These are phyloP conservation scores for Rhizopus delemar DNA, from an alignment of 371 early-diverging fungal genomes.

Conservation along the genomic window DNA sequence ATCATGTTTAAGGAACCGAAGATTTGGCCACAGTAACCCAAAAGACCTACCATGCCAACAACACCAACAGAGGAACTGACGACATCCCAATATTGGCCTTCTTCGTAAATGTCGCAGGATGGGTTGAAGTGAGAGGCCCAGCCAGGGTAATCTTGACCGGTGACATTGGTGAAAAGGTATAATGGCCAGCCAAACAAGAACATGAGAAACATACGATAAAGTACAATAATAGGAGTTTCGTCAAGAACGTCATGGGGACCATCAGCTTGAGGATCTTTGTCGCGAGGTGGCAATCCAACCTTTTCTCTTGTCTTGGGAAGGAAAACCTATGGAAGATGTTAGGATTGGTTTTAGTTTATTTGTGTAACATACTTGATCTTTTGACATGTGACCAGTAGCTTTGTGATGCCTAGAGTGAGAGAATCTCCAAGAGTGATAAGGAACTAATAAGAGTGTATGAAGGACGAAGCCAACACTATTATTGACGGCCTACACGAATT, in stretches of 20 bases:
- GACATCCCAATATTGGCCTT: constrained; percentile 65
- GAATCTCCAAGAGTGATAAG: constrained; percentile 79
- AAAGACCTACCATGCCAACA: constrained; percentile 46
- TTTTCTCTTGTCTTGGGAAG: constrained; percentile 70
- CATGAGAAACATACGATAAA: constrained; percentile 63
- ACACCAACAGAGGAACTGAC: constrained; percentile 74
- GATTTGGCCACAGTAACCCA: constrained; percentile 53
- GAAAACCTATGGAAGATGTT: constrained; percentile 58
- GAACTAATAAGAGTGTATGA: constrained; percentile 83
- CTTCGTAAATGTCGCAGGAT: constrained; percentile 70
- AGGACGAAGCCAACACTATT: constrained; percentile 80
- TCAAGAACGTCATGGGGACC: constrained; percentile 53
- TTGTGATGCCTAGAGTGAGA: constrained; percentile 86
- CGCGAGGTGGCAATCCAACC: constrained; percentile 47
- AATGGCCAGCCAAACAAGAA: constrained; percentile 84
- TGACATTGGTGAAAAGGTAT: constrained; percentile 73
- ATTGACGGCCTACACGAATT: constrained; percentile 57
- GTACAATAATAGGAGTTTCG: constrained; percentile 66
- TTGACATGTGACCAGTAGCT: constrained; percentile 75
- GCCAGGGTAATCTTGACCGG: constrained; percentile 69
- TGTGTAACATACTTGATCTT: constrained; percentile 63
- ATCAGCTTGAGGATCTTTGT: constrained; percentile 40
- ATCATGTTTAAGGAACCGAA: constrained; percentile 64
- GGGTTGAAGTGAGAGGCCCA: constrained; percentile 88
- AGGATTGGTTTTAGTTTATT: background rate